phyloP scores from a whole-genome alignment of 2,329 filamentous ascomycete genomes.

The Fusarium sp. region DNA sequence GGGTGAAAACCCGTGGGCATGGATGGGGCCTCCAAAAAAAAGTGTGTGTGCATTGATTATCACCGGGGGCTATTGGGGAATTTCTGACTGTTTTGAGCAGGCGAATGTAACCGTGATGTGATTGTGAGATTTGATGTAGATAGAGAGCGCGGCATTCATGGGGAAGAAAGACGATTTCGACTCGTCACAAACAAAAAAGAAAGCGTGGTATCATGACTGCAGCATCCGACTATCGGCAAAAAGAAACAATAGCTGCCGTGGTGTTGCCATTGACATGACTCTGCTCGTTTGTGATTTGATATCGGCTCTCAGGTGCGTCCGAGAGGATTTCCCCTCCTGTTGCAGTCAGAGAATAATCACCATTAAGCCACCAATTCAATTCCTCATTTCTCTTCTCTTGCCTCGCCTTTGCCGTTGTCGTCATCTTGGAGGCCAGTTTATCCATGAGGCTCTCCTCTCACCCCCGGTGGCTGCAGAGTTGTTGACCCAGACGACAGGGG shows the following conservation, averaged over 20 bases:
- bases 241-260: not conserved
- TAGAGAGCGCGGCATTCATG: not conserved
- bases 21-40: not conserved
- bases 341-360: not conserved
- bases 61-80: not conserved
- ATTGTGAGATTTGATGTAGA: constrained; percentile 5
- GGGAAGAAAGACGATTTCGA: constrained; percentile 1
- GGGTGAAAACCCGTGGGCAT: not conserved
- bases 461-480: not conserved
- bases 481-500: not conserved
- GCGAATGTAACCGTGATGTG: constrained; percentile 9
- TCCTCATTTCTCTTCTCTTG: not conserved
- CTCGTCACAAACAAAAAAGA: constrained; percentile 5
- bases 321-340: not conserved
- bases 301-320: not conserved
- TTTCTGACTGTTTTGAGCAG: not conserved
- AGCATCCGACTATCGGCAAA: constrained; percentile 5
- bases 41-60: not conserved
- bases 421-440: not conserved
- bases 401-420: not conserved
- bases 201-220: constrained; percentile 8
- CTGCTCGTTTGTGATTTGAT: constrained; percentile 1
- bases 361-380: not conserved
- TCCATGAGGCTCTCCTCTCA: constrained; percentile 7
- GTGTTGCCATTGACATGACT: constrained; percentile 12